Conservation (phyloP, 805 yeast genomes). For the Yarrowia porcina region DNA sequence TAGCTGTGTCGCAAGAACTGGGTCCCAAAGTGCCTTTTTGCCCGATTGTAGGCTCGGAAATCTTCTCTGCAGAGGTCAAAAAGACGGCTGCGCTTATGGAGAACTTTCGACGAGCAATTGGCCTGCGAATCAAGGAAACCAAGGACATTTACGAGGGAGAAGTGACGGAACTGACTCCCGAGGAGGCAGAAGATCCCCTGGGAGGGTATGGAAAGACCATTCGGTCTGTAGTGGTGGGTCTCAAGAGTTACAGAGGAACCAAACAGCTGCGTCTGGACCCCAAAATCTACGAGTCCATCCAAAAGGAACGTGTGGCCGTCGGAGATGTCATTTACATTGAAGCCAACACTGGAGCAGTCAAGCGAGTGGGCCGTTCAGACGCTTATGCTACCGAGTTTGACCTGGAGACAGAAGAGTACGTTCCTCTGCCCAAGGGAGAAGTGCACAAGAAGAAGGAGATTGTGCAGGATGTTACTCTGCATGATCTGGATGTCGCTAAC, state of each 20-base stretch:
- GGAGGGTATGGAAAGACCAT: constrained; percentile 98
- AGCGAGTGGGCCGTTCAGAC: constrained; percentile 96
- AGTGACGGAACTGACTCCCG: constrained; percentile 91
- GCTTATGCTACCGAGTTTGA: constrained; percentile 98
- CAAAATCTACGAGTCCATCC: constrained; percentile 86
- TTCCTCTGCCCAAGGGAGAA: constrained; percentile 97
- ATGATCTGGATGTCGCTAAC: constrained; percentile 94
- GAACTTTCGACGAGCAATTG: constrained; percentile 93
- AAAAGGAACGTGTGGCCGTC: constrained; percentile 87
- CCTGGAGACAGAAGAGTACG: constrained; percentile 97
- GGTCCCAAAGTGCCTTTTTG: constrained; percentile 98
- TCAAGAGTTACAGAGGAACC: constrained; percentile 88
- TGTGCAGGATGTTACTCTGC: constrained; percentile 94
- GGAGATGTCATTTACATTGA: constrained; percentile 98
- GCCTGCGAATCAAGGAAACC: constrained; percentile 91
- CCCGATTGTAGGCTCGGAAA: constrained; percentile 92
- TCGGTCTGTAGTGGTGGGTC: constrained; percentile 87
- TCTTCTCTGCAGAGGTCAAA: constrained; percentile 93
- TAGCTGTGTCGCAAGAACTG: constrained; percentile 92
- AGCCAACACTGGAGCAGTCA: constrained; percentile 95
- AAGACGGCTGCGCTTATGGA: constrained; percentile 97
- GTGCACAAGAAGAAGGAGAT: constrained; percentile 97
- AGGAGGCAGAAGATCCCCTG: constrained; percentile 92
- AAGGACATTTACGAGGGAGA: constrained; percentile 98
- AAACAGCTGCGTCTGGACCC: constrained; percentile 88